Evolutionary conservation across 441 rosid species (phyloP), one percentile per base, ranked within the genome.

Genomic region (Flueggea neowawraea): DNA sequence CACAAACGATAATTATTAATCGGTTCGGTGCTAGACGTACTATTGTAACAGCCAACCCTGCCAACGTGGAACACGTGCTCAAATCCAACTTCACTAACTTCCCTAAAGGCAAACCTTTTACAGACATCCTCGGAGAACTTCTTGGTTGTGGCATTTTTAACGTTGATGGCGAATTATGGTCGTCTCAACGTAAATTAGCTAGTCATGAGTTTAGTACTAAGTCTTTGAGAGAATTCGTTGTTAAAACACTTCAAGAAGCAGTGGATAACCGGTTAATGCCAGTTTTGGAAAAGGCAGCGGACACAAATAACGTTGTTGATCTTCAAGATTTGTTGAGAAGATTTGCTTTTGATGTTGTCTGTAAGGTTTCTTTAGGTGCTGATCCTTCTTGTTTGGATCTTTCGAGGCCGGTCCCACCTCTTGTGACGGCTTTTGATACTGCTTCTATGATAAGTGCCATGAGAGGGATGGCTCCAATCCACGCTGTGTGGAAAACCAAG

Each of bases 51-150:
- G 75, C 91, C 4, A 89, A 89, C 52, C 88, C 89, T 0, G 64
- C 58, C 65, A 91, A 91, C 56, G 77, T 89, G 0, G 93, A 91
- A 60, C 64, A 91, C 69, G 67, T 89, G n/a, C 95, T 91, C 67
- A 84, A 67, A 61, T 67, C 82, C 58, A 80, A 79, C 67, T 89
- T 87, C 82, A 16, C 15, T 4, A 89, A 89, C 70, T 91, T 77
- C 77, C 93, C 96, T 0, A 91, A 91, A 70, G 97, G 98, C 12
- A 72, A 75, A 57, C 86, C 88, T 11, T 91, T 89, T 61, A 85
- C 91, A 0, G 91, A 79, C 16, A 77, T 91, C 57, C 91, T 89
- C 1, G 95, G 91, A 0, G 93, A 91, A 61, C 79, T 91, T 28
- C 93, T 89, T 13, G 96, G 96, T 4, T 49, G 70, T 47, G 93